Base-by-base conservation (phyloP, 768 basidiomycete genomes). In the Rhodotorula sphaerocarpa region DNA sequence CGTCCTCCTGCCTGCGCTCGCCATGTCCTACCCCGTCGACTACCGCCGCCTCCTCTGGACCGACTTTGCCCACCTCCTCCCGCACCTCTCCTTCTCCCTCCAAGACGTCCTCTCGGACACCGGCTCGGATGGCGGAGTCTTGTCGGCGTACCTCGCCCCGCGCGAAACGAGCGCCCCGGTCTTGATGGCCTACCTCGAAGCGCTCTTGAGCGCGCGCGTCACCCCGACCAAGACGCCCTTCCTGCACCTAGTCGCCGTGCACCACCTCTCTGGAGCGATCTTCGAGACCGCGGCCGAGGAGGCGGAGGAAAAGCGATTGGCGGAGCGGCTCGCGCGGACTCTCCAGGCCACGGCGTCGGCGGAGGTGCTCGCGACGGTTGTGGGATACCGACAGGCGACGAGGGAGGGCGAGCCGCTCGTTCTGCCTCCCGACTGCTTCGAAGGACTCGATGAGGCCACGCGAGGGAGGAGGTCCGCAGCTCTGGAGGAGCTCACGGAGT, bases 21-120 rank as follows among this genome's bases (percentile, higher is more conserved):
- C 88, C 5, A 85, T 87, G 83, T 76, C 76, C 18, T 65, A 72
- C 55, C 79, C 88, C 1, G 58, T 78, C 28, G 92, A 97, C 77
- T 95, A 89, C 72, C 84, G 92, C 54, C 84, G 83, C 65, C 82
- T 84, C 58, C 73, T 96, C 7, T 95, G 88, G 86, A 83, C 79
- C 59, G 91, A 93, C 69, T 86, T 83, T 67, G 79, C 79, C 4
- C 85, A 87, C 70, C 73, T 83, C 44, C 72, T 89, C 56, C 81
- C 80, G 69, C 85, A 80, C 28, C 78, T 68, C 25, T 34, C 25
- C 25, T 34, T 61, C 48, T 0, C 30, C 7, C 23, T 43, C 28
- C 27, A 15, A 53, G 44, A 68, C 42, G 48, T 52, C 39, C 20
- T 61, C 21, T 31, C 65, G 7, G 55, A 67, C 12, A 41, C 55